These are phyloP conservation scores for Candida patagonica DNA, from an alignment of 805 yeast species.

Conservation along the genomic window DNA sequence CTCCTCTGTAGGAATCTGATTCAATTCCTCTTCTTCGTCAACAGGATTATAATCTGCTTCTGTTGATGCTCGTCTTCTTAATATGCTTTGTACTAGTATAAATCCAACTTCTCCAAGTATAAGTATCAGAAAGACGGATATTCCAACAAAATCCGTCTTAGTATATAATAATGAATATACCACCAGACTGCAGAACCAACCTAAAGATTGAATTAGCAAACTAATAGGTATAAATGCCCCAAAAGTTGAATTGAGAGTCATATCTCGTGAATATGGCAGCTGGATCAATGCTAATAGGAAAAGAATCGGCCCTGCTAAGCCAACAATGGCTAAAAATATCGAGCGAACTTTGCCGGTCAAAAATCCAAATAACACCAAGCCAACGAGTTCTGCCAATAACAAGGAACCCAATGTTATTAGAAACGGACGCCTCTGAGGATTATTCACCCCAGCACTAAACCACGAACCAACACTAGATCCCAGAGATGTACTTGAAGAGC, in stretches of 20 bases:
- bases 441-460: neutral
- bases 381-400: neutral
- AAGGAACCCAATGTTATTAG: neutral
- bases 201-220: conserved; percentile 17
- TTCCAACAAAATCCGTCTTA: conserved; percentile 16
- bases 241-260: conserved; percentile 2
- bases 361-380: conserved; percentile 1
- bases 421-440: neutral
- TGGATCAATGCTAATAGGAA: conserved; percentile 5
- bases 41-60: neutral
- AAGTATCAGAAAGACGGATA: conserved; percentile 6
- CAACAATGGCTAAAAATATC: conserved; percentile 2
- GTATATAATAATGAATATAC: conserved; percentile 13
- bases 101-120: conserved; percentile 2
- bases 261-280: conserved; percentile 7
- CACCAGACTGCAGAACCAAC: conserved; percentile 12
- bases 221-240: conserved; percentile 17
- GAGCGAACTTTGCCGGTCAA: neutral
- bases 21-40: neutral
- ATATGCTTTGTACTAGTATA: neutral
- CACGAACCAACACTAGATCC: neutral
- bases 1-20: too few species aligned
- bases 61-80: neutral
- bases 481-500: neutral
- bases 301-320: conserved; percentile 7